Evolutionary conservation across 306 rosid species (phyloP), one percentile per base, ranked within the genome.

Genomic region (Cicer cuneatum): DNA sequence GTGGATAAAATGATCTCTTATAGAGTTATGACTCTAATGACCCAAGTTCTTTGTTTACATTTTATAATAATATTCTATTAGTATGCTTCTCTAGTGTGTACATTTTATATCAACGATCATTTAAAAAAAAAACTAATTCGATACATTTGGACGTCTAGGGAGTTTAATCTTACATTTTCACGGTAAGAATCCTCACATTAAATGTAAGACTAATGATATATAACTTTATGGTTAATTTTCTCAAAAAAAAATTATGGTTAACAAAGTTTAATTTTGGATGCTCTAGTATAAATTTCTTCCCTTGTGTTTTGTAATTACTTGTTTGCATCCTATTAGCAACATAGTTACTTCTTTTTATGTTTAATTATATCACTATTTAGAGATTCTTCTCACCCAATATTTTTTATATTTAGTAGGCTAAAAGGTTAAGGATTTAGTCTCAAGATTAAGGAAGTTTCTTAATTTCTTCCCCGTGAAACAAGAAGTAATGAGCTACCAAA

Each of bases 181-280:
- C 5, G 18, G 69, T 2, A 42, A 10, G 11, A 15, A 40, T 14
- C 8, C 39, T 24, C 15, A 29, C 35, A 29, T 3, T 29, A 29
- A 29, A 29, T 29, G 4, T 29, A 29, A 29, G 3, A 0, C 33
- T 29, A 29, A 3, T 29, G 33, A 29, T 29, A 29, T 4, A 29
- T 29, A 3, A 29, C 35, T 29, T 5, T 29, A 29, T 29, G 35
- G 35, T 29, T 29, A 29, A 29, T 29, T 29, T 29, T 29, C 1
- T 4, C 33, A 0, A 29, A 29, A 29, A 29, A 29, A 29, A 29
- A 3, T 29, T 10, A 37, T 48, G 70, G 66, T 58, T 48, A 53
- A 73, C 70, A 78, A 82, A 82, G 86, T 83, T 63, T 61, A 53
- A 61, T 66, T 78, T 82, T 82, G 86, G 77, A 82, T 73, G 16